Evolutionary conservation across 768 basidiomycete species (phyloP).

Genomic region (Harrya chromipes): DNA sequence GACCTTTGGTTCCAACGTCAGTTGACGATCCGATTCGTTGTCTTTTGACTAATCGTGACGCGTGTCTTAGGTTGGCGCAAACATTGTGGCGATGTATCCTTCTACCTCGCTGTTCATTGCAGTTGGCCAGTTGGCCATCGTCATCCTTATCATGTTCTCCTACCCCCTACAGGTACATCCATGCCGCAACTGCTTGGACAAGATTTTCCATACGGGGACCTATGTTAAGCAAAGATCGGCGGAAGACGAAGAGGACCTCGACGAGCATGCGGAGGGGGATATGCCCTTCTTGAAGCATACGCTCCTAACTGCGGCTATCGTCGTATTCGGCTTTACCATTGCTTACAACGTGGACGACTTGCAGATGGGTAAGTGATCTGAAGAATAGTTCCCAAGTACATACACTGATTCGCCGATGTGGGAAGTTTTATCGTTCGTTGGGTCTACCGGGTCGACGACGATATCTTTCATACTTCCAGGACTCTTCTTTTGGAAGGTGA

Average conservation of each 20-base stretch:
- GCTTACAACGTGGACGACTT: conserved; percentile 80
- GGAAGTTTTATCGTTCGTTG: conserved; percentile 93
- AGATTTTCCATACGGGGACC: conserved; percentile 63
- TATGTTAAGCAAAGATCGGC: conserved; percentile 37
- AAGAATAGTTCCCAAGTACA: neutral
- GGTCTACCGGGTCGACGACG: conserved; percentile 93
- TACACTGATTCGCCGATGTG: conserved; percentile 13
- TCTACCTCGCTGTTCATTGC: conserved; percentile 90
- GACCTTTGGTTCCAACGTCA: conserved; percentile 84
- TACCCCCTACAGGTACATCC: conserved; percentile 96
- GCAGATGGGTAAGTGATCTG: conserved; percentile 56
- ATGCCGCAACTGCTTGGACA: conserved; percentile 87
- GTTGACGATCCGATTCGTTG: conserved; percentile 13
- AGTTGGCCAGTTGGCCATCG: conserved; percentile 89
- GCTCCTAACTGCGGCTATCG: conserved; percentile 63
- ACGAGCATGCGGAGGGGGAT: conserved; percentile 54
- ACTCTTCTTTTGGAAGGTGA: conserved; percentile 89
- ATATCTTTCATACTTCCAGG: conserved; percentile 96
- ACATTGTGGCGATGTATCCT: conserved; percentile 95
- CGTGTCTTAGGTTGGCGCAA: conserved; percentile 67
- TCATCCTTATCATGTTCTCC: conserved; percentile 84
- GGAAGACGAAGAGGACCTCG: conserved; percentile 48
- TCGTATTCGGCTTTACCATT: conserved; percentile 62
- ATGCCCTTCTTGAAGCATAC: conserved; percentile 69
- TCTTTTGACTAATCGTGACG: conserved; percentile 2